phyloP scores from a whole-genome alignment of 2,329 filamentous ascomycete species.

The Thielaviopsis ethacetica region DNA sequence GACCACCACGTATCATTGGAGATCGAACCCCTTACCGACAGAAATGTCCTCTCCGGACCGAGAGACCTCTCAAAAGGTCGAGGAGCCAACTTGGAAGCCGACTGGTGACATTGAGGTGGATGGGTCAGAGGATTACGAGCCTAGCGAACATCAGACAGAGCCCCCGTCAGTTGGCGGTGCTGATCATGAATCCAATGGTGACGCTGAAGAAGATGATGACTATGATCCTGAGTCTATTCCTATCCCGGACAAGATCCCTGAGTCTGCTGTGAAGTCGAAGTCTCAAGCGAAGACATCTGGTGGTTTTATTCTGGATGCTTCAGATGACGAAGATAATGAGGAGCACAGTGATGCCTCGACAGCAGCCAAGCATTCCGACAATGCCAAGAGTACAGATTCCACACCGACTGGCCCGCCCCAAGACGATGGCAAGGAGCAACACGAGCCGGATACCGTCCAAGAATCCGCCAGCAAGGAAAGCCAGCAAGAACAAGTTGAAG shows the following conservation, averaged over 20 bases:
- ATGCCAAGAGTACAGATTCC: slow-evolving; percentile 12
- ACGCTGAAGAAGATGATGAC: slow-evolving; percentile 25
- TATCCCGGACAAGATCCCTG: slow-evolving; percentile 23
- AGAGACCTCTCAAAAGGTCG: slow-evolving; percentile 2
- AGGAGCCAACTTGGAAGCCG: slow-evolving; percentile 2
- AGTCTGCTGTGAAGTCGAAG: slow-evolving; percentile 15
- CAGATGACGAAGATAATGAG: slow-evolving; percentile 37
- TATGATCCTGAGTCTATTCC: slow-evolving; percentile 42
- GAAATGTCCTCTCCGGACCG: slow-evolving; percentile 6
- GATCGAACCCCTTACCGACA: not conserved
- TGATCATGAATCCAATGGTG: slow-evolving; percentile 9
- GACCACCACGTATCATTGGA: not conserved
- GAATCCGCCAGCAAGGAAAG: not conserved
- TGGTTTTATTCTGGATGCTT: slow-evolving; percentile 43
- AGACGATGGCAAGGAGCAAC: slow-evolving; percentile 16
- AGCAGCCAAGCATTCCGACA: slow-evolving; percentile 19
- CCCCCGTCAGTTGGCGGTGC: slow-evolving; percentile 7
- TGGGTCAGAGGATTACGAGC: slow-evolving; percentile 12
- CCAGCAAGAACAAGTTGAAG: not conserved
- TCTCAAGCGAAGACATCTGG: slow-evolving; percentile 43
- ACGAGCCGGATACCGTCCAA: slow-evolving; percentile 1
- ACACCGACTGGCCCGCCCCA: not conserved
- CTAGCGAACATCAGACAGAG: slow-evolving; percentile 11
- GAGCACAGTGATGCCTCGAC: slow-evolving; percentile 18
- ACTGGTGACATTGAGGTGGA: slow-evolving; percentile 8